These are phyloP conservation scores for Mortierella sp. DNA, from an alignment of 371 early-diverging fungal species.

Conservation along the genomic window DNA sequence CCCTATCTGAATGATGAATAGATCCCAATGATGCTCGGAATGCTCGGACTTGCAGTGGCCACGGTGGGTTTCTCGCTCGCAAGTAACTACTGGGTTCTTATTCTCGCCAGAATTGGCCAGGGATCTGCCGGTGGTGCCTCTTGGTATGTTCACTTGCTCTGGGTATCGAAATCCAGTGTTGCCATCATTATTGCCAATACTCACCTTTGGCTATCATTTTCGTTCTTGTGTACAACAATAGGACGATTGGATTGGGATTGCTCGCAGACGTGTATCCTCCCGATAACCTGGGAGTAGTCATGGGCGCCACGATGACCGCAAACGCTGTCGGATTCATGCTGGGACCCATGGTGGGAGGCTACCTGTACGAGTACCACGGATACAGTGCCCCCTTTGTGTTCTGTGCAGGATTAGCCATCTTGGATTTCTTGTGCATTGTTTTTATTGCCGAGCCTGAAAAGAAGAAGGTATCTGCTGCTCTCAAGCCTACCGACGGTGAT, in stretches of 20 bases:
- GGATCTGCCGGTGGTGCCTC: constrained; percentile 86
- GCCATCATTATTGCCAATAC: neutral
- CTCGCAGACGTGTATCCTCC: constrained; percentile 86
- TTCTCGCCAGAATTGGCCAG: constrained; percentile 83
- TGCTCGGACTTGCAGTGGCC: constrained; percentile 75
- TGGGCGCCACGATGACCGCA: constrained; percentile 82
- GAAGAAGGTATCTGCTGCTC: constrained; percentile 17
- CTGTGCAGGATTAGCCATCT: constrained; percentile 74
- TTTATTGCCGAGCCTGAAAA: constrained; percentile 73
- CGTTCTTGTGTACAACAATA: constrained; percentile 22
- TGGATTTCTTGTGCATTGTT: constrained; percentile 79
- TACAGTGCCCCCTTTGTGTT: constrained; percentile 81
- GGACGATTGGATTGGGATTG: constrained; percentile 83
- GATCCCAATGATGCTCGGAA: constrained; percentile 84
- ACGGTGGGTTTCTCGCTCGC: constrained; percentile 81
- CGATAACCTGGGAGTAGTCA: constrained; percentile 78
- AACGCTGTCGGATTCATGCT: constrained; percentile 80
- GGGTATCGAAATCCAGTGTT: neutral
- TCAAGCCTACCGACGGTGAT: constrained; percentile 15
- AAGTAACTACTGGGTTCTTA: constrained; percentile 75
- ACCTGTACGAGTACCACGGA: constrained; percentile 78
- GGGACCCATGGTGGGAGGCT: constrained; percentile 88
- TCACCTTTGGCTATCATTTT: neutral
- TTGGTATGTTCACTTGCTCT: constrained; percentile 64
- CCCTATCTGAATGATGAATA: constrained; percentile 18